phyloP scores from a whole-genome alignment of 192 early-diverging fungal genomes.

The Linnemannia elongata region DNA sequence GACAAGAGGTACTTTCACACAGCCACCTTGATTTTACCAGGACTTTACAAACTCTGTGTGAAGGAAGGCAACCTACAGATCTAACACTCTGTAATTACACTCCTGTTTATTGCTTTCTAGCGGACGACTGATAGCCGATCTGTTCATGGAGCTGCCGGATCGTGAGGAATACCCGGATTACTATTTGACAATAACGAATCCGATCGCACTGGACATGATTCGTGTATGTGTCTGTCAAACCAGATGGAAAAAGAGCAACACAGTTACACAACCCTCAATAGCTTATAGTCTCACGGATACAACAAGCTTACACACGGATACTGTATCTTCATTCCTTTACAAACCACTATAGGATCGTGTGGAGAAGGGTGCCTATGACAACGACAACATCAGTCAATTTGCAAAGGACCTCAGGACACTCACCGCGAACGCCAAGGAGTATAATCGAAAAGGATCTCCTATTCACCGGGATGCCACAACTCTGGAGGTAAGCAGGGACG shows the following conservation, averaged over 20 bases:
- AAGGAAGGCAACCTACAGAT: neutral
- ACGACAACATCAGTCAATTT: conserved; percentile 34
- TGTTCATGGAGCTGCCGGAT: conserved; percentile 86
- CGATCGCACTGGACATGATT: conserved; percentile 47
- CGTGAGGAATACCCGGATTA: conserved; percentile 91
- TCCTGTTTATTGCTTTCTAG: conserved; percentile 31
- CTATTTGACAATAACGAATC: conserved; percentile 60
- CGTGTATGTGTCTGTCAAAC: conserved; percentile 11
- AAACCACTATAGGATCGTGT: conserved; percentile 23
- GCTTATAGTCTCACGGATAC: neutral
- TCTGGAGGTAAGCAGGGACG: conserved; percentile 35
- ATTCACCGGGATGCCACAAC: conserved; percentile 54
- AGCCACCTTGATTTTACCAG: neutral
- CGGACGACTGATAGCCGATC: conserved; percentile 74
- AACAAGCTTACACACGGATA: neutral
- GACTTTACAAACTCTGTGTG: neutral
- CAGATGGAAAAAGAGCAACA: neutral
- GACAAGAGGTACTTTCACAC: conserved; percentile 34
- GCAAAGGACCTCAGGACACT: conserved; percentile 36
- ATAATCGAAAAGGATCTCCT: conserved; percentile 56
- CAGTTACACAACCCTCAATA: neutral
- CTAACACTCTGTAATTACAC: neutral
- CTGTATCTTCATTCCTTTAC: neutral
- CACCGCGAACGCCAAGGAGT: conserved; percentile 55
- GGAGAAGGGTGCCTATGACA: conserved; percentile 34